A percentile compares a stretch with the other conserved stretches of the same genome.
Evolutionary conservation across 495 filamentous ascomycete genomes (phyloP).

Genomic region (Neurospora sp.): DNA sequence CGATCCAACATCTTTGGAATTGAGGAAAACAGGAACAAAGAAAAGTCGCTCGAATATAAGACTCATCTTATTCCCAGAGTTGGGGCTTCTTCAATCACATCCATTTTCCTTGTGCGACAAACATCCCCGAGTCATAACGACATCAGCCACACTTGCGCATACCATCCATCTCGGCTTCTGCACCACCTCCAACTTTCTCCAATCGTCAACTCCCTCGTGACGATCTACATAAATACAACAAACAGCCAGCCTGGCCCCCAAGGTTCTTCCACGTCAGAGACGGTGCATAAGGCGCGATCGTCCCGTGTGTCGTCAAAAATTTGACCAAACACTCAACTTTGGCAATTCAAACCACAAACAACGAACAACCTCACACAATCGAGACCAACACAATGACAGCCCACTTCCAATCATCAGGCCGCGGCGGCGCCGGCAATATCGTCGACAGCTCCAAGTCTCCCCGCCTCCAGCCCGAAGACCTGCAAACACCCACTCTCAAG

Average conservation of each 20-base stretch:
- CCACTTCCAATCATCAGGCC: conserved; percentile 34
- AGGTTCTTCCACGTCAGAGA: background rate
- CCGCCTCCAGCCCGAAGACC: conserved; percentile 43
- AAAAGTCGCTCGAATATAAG: background rate
- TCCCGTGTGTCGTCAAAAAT: background rate
- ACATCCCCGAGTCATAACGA: background rate
- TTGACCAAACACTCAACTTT: background rate
- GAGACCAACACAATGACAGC: conserved; percentile 18
- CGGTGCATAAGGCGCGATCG: background rate
- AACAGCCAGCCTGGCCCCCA: background rate
- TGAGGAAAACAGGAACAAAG: background rate
- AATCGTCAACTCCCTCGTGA: background rate
- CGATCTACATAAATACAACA: background rate
- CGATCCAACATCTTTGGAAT: background rate
- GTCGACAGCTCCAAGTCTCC: conserved; percentile 43
- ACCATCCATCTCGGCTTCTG: background rate
- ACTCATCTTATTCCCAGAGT: background rate
- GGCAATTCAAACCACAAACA: background rate
- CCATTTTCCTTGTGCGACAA: background rate
- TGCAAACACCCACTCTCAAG: conserved; percentile 78
- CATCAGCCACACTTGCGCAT: background rate
- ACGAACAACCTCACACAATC: background rate
- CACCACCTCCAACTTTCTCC: background rate
- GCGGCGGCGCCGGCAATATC: conserved; percentile 65
- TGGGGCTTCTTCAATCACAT: background rate